These are phyloP conservation scores for Hypoxylon sp. DNA, from an alignment of 2,329 filamentous ascomycete species.

Conservation along the genomic window DNA sequence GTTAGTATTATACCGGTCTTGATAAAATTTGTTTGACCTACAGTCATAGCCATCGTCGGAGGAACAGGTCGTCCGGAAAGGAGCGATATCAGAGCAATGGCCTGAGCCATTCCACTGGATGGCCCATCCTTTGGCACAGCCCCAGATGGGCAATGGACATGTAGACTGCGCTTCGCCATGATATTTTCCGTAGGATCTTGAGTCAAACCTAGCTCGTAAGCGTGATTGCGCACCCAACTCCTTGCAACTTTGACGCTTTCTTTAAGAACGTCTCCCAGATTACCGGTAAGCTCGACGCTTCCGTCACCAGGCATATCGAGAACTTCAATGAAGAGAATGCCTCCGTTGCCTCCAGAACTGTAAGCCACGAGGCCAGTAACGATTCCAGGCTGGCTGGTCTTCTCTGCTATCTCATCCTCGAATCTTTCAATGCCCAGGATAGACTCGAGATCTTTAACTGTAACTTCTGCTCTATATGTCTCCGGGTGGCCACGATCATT, in stretches of 20 bases:
- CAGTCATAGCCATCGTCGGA: constrained; percentile 95
- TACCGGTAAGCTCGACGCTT: constrained; percentile 93
- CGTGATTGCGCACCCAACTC: constrained; percentile 97
- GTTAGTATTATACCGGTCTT: constrained; percentile 42
- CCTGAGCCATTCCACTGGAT: constrained; percentile 91
- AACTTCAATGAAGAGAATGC: constrained; percentile 98
- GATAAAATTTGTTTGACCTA: constrained; percentile 55
- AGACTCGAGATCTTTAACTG: constrained; percentile 83
- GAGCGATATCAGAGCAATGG: constrained; percentile 89
- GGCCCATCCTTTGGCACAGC: constrained; percentile 95
- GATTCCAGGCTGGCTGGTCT: constrained; percentile 84
- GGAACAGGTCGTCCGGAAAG: constrained; percentile 89
- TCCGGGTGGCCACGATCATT: constrained; percentile 78
- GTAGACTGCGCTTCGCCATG: constrained; percentile 93
- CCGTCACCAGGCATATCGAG: constrained; percentile 96
- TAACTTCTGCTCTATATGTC: constrained; percentile 79
- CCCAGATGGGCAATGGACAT: constrained; percentile 95
- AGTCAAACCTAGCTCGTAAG: constrained; percentile 88
- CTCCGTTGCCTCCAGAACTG: constrained; percentile 90
- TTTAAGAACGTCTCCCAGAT: constrained; percentile 95
- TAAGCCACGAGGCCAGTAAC: constrained; percentile 98
- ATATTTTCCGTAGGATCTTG: constrained; percentile 87
- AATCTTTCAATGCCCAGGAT: constrained; percentile 95
- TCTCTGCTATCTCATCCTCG: constrained; percentile 95
- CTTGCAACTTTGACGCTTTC: constrained; percentile 96